Evolutionary conservation across 768 basidiomycete species (phyloP), one percentile per base, ranked within the genome.

Genomic region (Suillus plorans): DNA sequence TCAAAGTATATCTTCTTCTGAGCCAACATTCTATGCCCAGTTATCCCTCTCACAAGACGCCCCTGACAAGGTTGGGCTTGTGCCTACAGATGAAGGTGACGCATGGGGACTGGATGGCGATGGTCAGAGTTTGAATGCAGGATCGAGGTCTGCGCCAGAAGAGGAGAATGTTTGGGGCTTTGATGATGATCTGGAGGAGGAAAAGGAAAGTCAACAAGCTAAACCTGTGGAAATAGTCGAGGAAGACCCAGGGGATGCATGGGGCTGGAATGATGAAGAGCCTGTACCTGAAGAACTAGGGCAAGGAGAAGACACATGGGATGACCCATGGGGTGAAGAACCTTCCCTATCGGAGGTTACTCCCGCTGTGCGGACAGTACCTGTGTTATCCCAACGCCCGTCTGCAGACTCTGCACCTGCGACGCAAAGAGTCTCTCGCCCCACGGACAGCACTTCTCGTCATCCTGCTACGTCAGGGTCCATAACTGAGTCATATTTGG

Each of bases 191-290:
- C 61, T 73, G 10, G 73, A 72, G 28, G 70, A 69, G 45, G 74
- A 74, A 16, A 67, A 55, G 6, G 64, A 66, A 25, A 57, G 65
- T 53, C 59, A 65, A 39, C 73, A 74, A 59, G 62, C 66, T 6
- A 71, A 67, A 42, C 64, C 68, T 6, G 66, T 28, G 42, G 69
- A 61, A 12, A 66, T 44, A 5, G 68, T 37, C 3, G 69, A 69
- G 10, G 71, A 71, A 16, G 83, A 85, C 67, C 75, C 85, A 10
- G 79, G 75, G 18, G 87, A 89, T 68, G 86, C 90, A 0, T 94
- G 92, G 92, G 92, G 88, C 3, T 92, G 87, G 87, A 87, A 91
- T 45, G 86, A 87, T 49, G 86, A 86, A 37, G 80, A 75, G 56
- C 36, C 62, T 14, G 61, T 77, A 7, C 59, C 71, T 9, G 73